phyloP scores from a whole-genome alignment of 345 rosid genomes.

The Arabidopsis thaliana region TAIR10.1 NC_003074.8:8105501-8106000 shows the following conservation, averaged over 20 bases:
- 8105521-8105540: slow-evolving; percentile 31
- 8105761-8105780: not conserved
- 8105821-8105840: not conserved
- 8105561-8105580: slow-evolving; percentile 36
- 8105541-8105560: slow-evolving; percentile 21
- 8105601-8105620: slow-evolving; percentile 32
- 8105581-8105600: slow-evolving; percentile 32
- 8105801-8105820: not conserved
- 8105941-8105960: not conserved
- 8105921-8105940: not conserved
- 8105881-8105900: no score
- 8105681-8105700: not conserved
- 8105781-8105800: not conserved
- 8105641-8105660: slow-evolving; percentile 20
- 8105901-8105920: no score
- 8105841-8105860: not conserved
- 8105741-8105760: slow-evolving; percentile 13
- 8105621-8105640: slow-evolving; percentile 30
- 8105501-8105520: slow-evolving; percentile 36
- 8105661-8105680: not conserved
- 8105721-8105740: slow-evolving; percentile 10
- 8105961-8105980: not conserved
- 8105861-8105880: not conserved
- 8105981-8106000: no score
- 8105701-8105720: not conserved